These are phyloP conservation scores for Blastobotrys robertii DNA, from an alignment of 805 yeast genomes.

Conservation along the genomic window DNA sequence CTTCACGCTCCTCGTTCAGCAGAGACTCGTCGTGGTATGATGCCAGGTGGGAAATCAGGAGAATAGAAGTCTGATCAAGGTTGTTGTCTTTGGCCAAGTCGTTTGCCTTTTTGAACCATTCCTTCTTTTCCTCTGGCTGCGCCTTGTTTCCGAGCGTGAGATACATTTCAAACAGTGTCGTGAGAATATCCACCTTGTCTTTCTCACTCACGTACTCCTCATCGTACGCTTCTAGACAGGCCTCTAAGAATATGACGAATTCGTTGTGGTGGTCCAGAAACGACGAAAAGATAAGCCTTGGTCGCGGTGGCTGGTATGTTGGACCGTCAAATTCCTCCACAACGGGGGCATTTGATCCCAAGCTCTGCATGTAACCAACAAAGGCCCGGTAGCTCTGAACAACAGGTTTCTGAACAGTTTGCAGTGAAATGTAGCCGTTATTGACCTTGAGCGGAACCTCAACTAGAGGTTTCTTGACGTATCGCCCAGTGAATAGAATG, in stretches of 20 bases:
- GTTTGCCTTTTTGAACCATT: constrained; percentile 63
- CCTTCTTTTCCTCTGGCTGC: constrained; percentile 27
- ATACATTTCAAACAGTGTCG: constrained; percentile 78
- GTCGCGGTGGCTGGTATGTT: constrained; percentile 83
- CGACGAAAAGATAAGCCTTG: constrained; percentile 75
- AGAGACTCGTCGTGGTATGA: constrained; percentile 24
- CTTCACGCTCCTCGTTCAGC: constrained; percentile 25
- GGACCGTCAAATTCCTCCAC: constrained; percentile 8
- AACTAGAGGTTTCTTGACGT: constrained; percentile 34
- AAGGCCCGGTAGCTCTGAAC: constrained; percentile 50
- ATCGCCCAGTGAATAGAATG: constrained; percentile 82
- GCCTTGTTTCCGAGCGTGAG: constrained; percentile 43
- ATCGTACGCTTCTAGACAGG: constrained; percentile 72
- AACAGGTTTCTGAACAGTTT: constrained; percentile 21
- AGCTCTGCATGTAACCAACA: constrained; percentile 37
- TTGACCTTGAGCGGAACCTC: background rate
- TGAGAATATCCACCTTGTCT: constrained; percentile 64
- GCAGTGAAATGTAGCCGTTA: background rate
- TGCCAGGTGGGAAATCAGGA: constrained; percentile 46
- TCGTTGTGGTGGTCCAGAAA: constrained; percentile 80
- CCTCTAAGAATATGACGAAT: constrained; percentile 87
- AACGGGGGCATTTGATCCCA: constrained; percentile 10
- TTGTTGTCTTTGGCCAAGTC: constrained; percentile 37
- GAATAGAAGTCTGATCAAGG: constrained; percentile 46
- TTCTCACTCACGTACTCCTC: constrained; percentile 58